phyloP scores from a whole-genome alignment of 352 stramenopile genomes.

The Phytophthora citricola region DNA sequence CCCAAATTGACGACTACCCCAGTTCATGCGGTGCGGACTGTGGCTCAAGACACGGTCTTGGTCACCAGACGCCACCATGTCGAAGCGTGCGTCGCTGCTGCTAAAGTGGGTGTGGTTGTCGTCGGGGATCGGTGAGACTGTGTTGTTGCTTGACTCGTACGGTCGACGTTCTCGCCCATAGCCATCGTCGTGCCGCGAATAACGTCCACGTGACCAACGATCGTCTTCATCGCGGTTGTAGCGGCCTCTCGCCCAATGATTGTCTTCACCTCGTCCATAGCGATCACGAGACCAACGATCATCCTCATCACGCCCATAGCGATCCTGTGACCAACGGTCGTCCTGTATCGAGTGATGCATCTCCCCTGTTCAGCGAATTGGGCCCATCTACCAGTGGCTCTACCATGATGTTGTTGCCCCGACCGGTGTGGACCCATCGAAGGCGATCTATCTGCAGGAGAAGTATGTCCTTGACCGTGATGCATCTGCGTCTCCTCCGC shows the following conservation, averaged over 20 bases:
- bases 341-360: conserved; percentile 17
- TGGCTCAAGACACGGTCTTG: conserved; percentile 19
- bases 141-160: not conserved
- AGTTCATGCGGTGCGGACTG: conserved; percentile 30
- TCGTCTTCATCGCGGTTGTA: conserved; percentile 10
- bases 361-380: conserved; percentile 26
- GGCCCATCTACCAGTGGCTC: conserved; percentile 36
- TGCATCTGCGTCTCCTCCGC: conserved; percentile 21
- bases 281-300: conserved; percentile 5
- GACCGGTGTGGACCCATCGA: conserved; percentile 7
- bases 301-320: conserved; percentile 9
- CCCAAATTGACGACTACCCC: conserved; percentile 9
- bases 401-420: conserved; percentile 28
- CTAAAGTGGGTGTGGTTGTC: conserved; percentile 37
- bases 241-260: conserved; percentile 6
- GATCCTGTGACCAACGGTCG: conserved; percentile 19
- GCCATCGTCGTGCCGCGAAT: conserved; percentile 10
- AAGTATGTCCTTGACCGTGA: conserved; percentile 7
- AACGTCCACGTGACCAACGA: conserved; percentile 20
- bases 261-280: conserved; percentile 3
- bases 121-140: conserved; percentile 10
- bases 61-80: conserved; percentile 18
- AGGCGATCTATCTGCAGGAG: conserved; percentile 11
- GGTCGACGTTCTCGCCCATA: conserved; percentile 8
- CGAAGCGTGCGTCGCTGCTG: conserved; percentile 39